Evolutionary conservation across 495 filamentous ascomycete genomes (phyloP).

Genomic region (Hypoxylon cercidicola): DNA sequence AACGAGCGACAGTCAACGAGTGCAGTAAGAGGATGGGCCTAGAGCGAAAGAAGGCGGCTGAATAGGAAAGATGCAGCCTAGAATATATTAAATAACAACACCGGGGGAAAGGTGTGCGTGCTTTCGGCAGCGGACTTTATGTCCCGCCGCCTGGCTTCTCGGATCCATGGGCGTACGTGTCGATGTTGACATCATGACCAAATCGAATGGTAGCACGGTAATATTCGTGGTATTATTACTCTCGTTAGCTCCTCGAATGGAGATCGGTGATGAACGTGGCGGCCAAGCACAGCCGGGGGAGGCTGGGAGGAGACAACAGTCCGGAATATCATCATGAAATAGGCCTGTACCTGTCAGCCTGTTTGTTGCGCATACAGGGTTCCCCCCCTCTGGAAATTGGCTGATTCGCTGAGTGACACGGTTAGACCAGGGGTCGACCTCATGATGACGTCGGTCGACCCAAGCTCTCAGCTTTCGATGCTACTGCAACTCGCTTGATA

Average conservation of each 20-base stretch:
- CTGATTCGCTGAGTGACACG: background rate
- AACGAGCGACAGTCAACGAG: conserved; percentile 1
- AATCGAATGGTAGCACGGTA: too few relatives aligned
- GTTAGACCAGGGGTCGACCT: background rate
- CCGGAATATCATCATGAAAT: background rate
- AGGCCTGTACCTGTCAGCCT: background rate
- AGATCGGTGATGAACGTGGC: too few relatives aligned
- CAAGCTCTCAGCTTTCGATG: background rate
- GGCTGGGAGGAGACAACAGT: too few relatives aligned
- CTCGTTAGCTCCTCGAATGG: too few relatives aligned
- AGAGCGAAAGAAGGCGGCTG: background rate
- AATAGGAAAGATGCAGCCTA: background rate
- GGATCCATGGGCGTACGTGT: background rate
- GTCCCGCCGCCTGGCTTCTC: background rate
- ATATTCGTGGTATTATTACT: too few relatives aligned
- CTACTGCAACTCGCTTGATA: background rate
- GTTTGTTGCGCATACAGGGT: background rate
- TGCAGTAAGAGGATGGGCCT: background rate
- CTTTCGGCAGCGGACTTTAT: too few relatives aligned
- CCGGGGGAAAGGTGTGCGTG: background rate
- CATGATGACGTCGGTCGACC: background rate
- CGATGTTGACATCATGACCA: conserved; percentile 15
- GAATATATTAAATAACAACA: background rate
- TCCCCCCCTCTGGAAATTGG: background rate
- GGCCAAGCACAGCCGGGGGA: too few relatives aligned